A percentile compares a stretch with the other conserved stretches of the same genome.
phyloP scores from a whole-genome alignment of 2,329 filamentous ascomycete genomes.

The Epichloe aotearoae region DNA sequence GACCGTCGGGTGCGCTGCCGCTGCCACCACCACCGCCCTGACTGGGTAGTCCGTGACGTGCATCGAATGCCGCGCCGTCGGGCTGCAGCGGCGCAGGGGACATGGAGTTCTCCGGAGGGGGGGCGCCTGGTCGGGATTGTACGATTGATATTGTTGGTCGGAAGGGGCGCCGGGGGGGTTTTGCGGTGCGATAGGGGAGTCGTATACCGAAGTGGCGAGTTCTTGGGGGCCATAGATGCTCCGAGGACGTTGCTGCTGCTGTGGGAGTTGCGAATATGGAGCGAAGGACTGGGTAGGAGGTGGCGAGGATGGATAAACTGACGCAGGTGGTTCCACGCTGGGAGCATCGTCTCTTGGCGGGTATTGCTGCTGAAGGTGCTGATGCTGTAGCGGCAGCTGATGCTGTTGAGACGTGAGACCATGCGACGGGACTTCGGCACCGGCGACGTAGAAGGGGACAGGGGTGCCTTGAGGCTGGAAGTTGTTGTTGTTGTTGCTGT shows the following conservation, averaged over 20 bases:
- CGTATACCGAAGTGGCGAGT: slow-evolving; percentile 63
- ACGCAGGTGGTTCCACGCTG: slow-evolving; percentile 20
- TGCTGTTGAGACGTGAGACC: slow-evolving; percentile 21
- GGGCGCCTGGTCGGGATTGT: slow-evolving; percentile 25
- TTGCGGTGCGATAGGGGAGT: slow-evolving; percentile 52
- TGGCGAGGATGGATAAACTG: slow-evolving; percentile 35
- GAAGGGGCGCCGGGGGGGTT: slow-evolving; percentile 23
- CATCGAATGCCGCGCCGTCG: slow-evolving; percentile 32
- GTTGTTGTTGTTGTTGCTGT: slow-evolving; percentile 20
- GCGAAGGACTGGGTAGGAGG: slow-evolving; percentile 28
- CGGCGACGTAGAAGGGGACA: slow-evolving; percentile 54
- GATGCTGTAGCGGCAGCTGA: neutral
- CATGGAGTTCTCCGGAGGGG: slow-evolving; percentile 20
- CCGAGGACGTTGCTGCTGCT: slow-evolving; percentile 41
- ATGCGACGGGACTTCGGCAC: slow-evolving; percentile 37
- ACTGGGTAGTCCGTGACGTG: slow-evolving; percentile 37
- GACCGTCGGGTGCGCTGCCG: neutral
- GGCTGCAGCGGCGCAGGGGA: slow-evolving; percentile 32
- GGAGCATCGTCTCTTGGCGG: slow-evolving; percentile 39
- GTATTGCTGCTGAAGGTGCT: slow-evolving; percentile 21
- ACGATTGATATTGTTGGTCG: slow-evolving; percentile 27
- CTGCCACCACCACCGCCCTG: slow-evolving; percentile 15
- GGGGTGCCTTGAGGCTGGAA: slow-evolving; percentile 20
- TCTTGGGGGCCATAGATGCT: slow-evolving; percentile 65
- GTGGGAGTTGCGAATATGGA: slow-evolving; percentile 32